A percentile compares a stretch with the other conserved stretches of the same genome.
These are phyloP conservation scores for Nigrospora osmanthi DNA, from an alignment of 2,329 filamentous ascomycete genomes.

Conservation along the genomic window DNA sequence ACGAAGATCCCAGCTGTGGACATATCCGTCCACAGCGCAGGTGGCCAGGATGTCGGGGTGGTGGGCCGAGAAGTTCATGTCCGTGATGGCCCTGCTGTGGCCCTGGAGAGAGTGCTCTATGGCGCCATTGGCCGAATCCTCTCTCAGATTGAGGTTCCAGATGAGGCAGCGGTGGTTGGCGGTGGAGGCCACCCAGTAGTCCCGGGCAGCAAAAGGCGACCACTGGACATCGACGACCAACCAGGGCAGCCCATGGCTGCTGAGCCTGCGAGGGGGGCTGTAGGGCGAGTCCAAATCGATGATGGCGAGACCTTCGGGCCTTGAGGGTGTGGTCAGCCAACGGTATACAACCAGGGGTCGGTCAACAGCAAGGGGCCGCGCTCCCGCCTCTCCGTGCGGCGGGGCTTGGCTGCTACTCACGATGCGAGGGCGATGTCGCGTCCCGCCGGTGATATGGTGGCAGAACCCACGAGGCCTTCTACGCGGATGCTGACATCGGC, in stretches of 20 bases:
- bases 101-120: slow-evolving; percentile 86
- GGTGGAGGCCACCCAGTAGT: slow-evolving; percentile 91
- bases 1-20: slow-evolving; percentile 87
- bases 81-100: slow-evolving; percentile 82
- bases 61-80: slow-evolving; percentile 93
- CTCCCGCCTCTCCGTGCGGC: too few species aligned
- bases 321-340: slow-evolving; percentile 21
- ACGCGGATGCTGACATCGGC: slow-evolving; percentile 79
- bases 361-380: too few species aligned
- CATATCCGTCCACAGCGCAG: slow-evolving; percentile 86
- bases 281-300: slow-evolving; percentile 89
- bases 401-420: slow-evolving; percentile 27
- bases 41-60: slow-evolving; percentile 85
- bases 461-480: slow-evolving; percentile 74
- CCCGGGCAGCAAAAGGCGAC: slow-evolving; percentile 83
- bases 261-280: slow-evolving; percentile 74
- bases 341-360: too few species aligned
- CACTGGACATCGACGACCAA: slow-evolving; percentile 93
- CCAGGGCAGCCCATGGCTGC: slow-evolving; percentile 82
- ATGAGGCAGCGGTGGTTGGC: slow-evolving; percentile 91
- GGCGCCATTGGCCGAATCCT: slow-evolving; percentile 60
- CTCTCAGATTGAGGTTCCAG: slow-evolving; percentile 79
- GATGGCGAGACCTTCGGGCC: slow-evolving; percentile 78
- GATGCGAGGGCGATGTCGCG: slow-evolving; percentile 86
- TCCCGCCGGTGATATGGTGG: slow-evolving; percentile 86